Evolutionary conservation across 495 filamentous ascomycete genomes (phyloP), one percentile per base, ranked within the genome.

Genomic region (Hypoxylon subgilvum): DNA sequence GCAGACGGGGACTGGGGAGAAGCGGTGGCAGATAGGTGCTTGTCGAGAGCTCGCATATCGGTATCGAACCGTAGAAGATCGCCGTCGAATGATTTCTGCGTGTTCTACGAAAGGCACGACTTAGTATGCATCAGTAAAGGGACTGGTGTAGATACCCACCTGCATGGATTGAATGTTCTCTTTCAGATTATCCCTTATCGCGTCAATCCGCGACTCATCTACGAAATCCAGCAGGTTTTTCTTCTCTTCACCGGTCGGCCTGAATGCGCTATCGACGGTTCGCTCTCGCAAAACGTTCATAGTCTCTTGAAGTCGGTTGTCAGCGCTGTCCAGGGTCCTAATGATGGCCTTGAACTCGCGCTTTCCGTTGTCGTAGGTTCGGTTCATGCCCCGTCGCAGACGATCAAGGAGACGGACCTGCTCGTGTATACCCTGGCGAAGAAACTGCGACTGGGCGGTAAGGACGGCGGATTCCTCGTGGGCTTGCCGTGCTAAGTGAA

Each of bases 151-250:
- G 31, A 38, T 4, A 38, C 68, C 53, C 63, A 78, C 79, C 69
- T 79, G 75, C 17, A 81, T 61, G 42, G 80, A 74, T 10, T 65
- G 72, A 31, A 96, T 88, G 31, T 86, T 87, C 30, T 75, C 76
- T 60, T 88, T 89, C 38, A 97, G 70, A 0, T 80, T 73, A 32
- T 83, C 73, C 45, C 85, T 80, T 51, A 96, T 77, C 46, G 79
- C 77, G 22, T 90, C 87, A 4, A 96, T 88, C 7, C 83, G 85
- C 14, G 83, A 76, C 63, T 90, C 89, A 65, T 97, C 92, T 35
- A 97, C 86, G 72, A 97, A 98, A 69, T 96, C 92, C 65, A 92
- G 82, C 57, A 98, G 73, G 57, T 76, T 88, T 69, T 88, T 88
- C 16, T 79, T 76, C 31, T 82, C 81, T 68, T 90, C 87, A 12